A percentile compares a stretch with the other conserved stretches of the same genome.
These are phyloP conservation scores for Echinochloa phyllopogon DNA, from an alignment of 176 grass and related monocot genomes.

Conservation along the genomic window DNA sequence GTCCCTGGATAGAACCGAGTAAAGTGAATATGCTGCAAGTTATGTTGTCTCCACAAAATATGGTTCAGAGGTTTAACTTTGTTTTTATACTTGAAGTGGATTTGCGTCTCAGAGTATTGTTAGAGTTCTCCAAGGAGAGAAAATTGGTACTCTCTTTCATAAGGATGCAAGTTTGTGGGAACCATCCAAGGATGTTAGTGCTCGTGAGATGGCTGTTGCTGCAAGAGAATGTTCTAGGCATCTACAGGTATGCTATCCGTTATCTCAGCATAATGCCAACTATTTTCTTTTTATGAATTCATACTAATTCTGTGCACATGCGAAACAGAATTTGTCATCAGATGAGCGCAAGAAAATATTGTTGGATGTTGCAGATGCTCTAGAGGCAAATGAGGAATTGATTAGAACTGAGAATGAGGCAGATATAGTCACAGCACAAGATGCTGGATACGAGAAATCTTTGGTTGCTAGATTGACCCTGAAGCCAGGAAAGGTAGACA, in stretches of 20 bases:
- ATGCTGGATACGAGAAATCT: constrained; percentile 78
- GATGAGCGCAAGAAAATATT: constrained; percentile 88
- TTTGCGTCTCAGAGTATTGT: constrained; percentile 74
- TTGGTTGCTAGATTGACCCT: constrained; percentile 84
- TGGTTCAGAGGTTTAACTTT: constrained; percentile 11
- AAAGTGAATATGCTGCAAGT: constrained; percentile 1
- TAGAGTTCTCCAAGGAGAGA: constrained; percentile 91
- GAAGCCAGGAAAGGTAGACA: constrained; percentile 77
- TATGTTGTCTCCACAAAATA: neutral
- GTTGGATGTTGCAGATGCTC: constrained; percentile 80
- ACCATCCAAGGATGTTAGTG: constrained; percentile 56
- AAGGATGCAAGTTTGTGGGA: constrained; percentile 68
- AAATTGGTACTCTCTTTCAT: constrained; percentile 93
- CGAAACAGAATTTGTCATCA: constrained; percentile 76
- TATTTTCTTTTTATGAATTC: neutral
- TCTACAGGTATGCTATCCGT: constrained; percentile 57
- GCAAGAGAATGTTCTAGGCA: constrained; percentile 83
- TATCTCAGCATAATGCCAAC: neutral
- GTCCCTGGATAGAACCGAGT: neutral
- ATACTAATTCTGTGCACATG: neutral
- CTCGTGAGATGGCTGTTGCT: constrained; percentile 81
- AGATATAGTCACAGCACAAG: constrained; percentile 74
- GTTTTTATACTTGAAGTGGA: constrained; percentile 66
- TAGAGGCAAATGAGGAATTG: constrained; percentile 71
- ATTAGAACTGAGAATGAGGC: constrained; percentile 88